phyloP scores from a whole-genome alignment of 805 yeast species.

The Wickerhamiella sorbophila region DNA sequence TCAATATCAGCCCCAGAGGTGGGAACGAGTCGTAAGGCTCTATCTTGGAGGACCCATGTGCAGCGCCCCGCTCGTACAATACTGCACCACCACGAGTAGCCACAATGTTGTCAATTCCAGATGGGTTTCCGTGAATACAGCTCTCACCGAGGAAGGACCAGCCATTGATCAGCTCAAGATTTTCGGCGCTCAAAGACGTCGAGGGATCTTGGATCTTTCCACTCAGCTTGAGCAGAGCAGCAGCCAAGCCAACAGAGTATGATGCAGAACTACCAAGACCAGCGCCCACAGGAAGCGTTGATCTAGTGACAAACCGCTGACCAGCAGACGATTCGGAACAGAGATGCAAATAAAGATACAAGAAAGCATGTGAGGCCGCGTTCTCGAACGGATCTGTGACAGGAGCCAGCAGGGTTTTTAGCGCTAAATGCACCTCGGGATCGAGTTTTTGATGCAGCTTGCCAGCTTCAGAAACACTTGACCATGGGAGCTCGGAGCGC shows the following conservation, averaged over 20 bases:
- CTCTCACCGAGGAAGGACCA: constrained; percentile 93
- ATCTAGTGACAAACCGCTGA: constrained; percentile 49
- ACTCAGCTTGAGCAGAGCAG: constrained; percentile 50
- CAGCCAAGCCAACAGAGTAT: constrained; percentile 65
- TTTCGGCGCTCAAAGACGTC: constrained; percentile 14
- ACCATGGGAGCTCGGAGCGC: constrained; percentile 47
- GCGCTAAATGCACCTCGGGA: constrained; percentile 42
- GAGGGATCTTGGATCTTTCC: constrained; percentile 35
- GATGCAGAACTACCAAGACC: constrained; percentile 94
- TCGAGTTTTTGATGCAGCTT: background rate
- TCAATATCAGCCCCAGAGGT: constrained; percentile 53
- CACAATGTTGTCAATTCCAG: constrained; percentile 93
- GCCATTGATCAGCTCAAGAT: constrained; percentile 41
- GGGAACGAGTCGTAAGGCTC: constrained; percentile 63
- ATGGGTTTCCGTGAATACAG: constrained; percentile 92
- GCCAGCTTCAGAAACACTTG: constrained; percentile 7
- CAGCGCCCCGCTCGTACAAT: constrained; percentile 49
- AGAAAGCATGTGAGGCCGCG: constrained; percentile 68
- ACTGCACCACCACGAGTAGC: constrained; percentile 96
- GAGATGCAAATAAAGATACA: constrained; percentile 56
- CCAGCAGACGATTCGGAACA: constrained; percentile 37
- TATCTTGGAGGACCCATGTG: constrained; percentile 38
- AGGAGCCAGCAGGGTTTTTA: constrained; percentile 30
- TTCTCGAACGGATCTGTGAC: constrained; percentile 47
- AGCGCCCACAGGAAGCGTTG: constrained; percentile 89